A percentile compares a stretch with the other conserved stretches of the same genome.
Evolutionary conservation across 1,284 basidiomycete genomes (phyloP).

Genomic region (Fistulina hepatica): DNA sequence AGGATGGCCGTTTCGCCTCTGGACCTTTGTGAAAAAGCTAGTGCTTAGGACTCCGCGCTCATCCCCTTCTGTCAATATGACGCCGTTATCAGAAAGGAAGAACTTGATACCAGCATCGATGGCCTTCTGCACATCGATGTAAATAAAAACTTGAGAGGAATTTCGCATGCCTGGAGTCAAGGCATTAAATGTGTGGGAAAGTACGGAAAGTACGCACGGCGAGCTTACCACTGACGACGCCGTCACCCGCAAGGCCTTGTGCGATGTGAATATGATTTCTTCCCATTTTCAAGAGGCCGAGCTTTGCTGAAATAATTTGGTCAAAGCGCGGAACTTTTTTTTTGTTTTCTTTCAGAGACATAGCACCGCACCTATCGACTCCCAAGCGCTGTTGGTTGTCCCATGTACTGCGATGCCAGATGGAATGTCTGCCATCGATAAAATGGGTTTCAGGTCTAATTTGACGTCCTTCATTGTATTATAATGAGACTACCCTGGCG

Average conservation of each 20-base stretch:
- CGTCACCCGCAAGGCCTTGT: slow-evolving; percentile 49
- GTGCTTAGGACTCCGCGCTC: slow-evolving; percentile 42
- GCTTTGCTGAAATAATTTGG: slow-evolving; percentile 30
- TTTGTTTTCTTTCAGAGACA: too few relatives aligned
- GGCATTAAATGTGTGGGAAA: background rate
- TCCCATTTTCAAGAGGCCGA: slow-evolving; percentile 76
- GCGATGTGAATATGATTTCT: slow-evolving; percentile 87
- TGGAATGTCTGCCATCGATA: slow-evolving; percentile 51
- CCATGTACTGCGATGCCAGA: slow-evolving; percentile 65
- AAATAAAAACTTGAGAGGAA: slow-evolving; percentile 64
- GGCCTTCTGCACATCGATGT: slow-evolving; percentile 61
- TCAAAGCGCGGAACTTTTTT: too few relatives aligned
- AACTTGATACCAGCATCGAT: slow-evolving; percentile 64
- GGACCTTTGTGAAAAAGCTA: slow-evolving; percentile 55
- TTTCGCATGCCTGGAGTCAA: slow-evolving; percentile 68
- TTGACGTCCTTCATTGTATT: slow-evolving; percentile 39
- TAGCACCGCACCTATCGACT: slow-evolving; percentile 49
- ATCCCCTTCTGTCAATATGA: slow-evolving; percentile 72
- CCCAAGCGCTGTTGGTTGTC: slow-evolving; percentile 59
- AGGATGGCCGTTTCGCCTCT: slow-evolving; percentile 24
- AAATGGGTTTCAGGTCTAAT: slow-evolving; percentile 57
- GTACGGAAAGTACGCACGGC: background rate
- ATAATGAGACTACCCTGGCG: background rate
- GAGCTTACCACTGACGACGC: slow-evolving; percentile 62
- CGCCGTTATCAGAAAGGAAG: slow-evolving; percentile 71